Evolutionary conservation across 106 monocot genomes (phyloP).

Genomic region (Ottelia alismoides): DNA sequence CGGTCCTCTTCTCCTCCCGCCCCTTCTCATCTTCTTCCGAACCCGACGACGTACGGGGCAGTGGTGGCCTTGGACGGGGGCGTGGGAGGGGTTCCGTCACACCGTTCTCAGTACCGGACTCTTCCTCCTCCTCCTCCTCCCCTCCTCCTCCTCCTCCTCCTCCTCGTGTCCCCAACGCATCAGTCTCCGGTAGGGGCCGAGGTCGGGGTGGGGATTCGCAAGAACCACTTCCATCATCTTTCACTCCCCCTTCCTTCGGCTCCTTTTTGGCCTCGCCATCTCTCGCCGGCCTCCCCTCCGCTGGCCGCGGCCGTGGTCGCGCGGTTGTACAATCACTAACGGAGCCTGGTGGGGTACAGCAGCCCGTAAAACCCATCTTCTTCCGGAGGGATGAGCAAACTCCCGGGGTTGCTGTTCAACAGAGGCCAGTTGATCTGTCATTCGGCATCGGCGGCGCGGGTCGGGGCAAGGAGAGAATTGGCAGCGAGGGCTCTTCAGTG

Average conservation of each 20-base stretch:
- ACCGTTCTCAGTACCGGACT: neutral
- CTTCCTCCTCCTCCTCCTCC: neutral
- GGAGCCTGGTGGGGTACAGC: neutral
- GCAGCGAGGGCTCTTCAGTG: neutral
- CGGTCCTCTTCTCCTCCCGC: neutral
- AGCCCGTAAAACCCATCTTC: slow-evolving; percentile 32
- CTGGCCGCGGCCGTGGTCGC: slow-evolving; percentile 20
- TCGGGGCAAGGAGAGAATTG: slow-evolving; percentile 25
- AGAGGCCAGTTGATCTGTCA: slow-evolving; percentile 12
- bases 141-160: slow-evolving; percentile 5
- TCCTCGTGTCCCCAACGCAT: slow-evolving; percentile 13
- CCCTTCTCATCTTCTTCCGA: neutral
- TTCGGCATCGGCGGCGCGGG: slow-evolving; percentile 28
- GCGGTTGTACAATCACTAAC: neutral
- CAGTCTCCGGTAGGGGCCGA: too few relatives aligned
- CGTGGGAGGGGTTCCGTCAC: neutral
- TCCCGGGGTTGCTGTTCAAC: slow-evolving; percentile 3
- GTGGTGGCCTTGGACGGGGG: neutral
- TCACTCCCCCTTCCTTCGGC: slow-evolving; percentile 1
- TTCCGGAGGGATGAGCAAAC: slow-evolving; percentile 14
- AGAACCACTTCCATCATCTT: slow-evolving; percentile 1
- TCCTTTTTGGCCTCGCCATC: neutral
- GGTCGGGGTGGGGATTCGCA: neutral
- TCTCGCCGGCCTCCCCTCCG: neutral
- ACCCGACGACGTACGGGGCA: neutral